Conservation (phyloP, 108 stramenopile genomes). For the Mayamaea pseudoterrestris region DNA sequence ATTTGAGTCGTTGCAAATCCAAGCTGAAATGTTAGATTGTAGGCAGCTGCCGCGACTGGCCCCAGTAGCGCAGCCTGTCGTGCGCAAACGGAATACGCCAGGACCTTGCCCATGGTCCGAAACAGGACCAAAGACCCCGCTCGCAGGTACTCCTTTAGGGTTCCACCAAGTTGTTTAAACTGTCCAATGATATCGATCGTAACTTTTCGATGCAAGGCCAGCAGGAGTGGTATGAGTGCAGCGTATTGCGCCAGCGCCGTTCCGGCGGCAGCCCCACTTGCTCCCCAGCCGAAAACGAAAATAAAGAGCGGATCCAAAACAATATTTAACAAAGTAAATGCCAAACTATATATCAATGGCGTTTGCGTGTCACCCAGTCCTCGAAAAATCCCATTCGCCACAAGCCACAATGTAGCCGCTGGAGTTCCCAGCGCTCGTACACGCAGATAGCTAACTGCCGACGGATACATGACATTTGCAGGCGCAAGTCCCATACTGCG, state of each 20-base stretch:
- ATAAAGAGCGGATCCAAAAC: slow-evolving; percentile 84
- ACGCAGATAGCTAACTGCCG: slow-evolving; percentile 70
- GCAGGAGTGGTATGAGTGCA: slow-evolving; percentile 68
- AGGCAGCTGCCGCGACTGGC: slow-evolving; percentile 73
- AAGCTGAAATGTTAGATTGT: slow-evolving; percentile 86
- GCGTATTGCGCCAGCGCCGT: slow-evolving; percentile 79
- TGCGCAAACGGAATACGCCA: slow-evolving; percentile 80
- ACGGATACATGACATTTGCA: slow-evolving; percentile 62
- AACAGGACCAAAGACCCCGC: slow-evolving; percentile 72
- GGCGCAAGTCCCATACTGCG: slow-evolving; percentile 58
- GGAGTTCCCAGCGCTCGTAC: slow-evolving; percentile 78
- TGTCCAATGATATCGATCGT: slow-evolving; percentile 58
- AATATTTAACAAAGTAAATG: slow-evolving; percentile 72
- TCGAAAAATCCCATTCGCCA: slow-evolving; percentile 88
- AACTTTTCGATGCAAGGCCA: slow-evolving; percentile 50
- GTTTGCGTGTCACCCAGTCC: slow-evolving; percentile 87
- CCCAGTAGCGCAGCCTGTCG: slow-evolving; percentile 75
- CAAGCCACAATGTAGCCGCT: slow-evolving; percentile 84
- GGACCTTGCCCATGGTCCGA: slow-evolving; percentile 77
- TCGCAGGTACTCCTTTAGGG: slow-evolving; percentile 52
- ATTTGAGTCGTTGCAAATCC: slow-evolving; percentile 92
- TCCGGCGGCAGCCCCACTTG: slow-evolving; percentile 84
- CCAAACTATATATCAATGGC: slow-evolving; percentile 65
- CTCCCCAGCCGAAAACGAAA: slow-evolving; percentile 66
- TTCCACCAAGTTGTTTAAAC: slow-evolving; percentile 25